Percentiles rank a stretch among this genome's conserved stretches.
Conservation (phyloP, 768 basidiomycete genomes). For the Tephrocybe sp. region DNA sequence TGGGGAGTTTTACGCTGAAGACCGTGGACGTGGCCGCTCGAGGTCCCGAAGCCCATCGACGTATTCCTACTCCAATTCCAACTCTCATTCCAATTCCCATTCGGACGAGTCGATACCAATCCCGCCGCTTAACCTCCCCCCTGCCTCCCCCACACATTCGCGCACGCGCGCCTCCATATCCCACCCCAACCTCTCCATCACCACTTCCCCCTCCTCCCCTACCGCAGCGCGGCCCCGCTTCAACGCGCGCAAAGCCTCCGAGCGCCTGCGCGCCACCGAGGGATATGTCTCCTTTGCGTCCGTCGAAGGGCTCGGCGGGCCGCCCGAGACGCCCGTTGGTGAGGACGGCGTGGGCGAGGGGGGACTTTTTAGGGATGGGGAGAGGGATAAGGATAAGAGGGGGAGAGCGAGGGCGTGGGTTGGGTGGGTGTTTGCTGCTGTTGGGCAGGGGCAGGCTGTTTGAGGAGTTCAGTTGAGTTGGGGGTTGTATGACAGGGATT, state of each 20-base stretch:
- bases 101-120: slow-evolving; percentile 6
- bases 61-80: slow-evolving; percentile 1
- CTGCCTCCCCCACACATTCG: background rate
- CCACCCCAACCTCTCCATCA: background rate
- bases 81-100: background rate
- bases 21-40: background rate
- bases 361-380: slow-evolving; percentile 5
- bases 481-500: too few species aligned
- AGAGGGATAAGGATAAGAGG: background rate
- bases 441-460: background rate
- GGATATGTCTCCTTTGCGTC: slow-evolving; percentile 70
- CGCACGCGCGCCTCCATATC: background rate
- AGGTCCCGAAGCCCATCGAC: slow-evolving; percentile 1
- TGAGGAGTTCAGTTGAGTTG: background rate
- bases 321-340: slow-evolving; percentile 35
- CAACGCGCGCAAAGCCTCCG: slow-evolving; percentile 62
- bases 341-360: slow-evolving; percentile 12
- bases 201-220: background rate
- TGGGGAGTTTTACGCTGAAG: too few species aligned
- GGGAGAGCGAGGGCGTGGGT: slow-evolving; percentile 5
- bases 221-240: slow-evolving; percentile 31
- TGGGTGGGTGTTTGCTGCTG: slow-evolving; percentile 8
- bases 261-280: slow-evolving; percentile 49
- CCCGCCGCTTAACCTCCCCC: background rate
- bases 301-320: slow-evolving; percentile 64